Conservation (phyloP, 2,329 filamentous ascomycete species). For the Rachicladosporium sp. region DNA sequence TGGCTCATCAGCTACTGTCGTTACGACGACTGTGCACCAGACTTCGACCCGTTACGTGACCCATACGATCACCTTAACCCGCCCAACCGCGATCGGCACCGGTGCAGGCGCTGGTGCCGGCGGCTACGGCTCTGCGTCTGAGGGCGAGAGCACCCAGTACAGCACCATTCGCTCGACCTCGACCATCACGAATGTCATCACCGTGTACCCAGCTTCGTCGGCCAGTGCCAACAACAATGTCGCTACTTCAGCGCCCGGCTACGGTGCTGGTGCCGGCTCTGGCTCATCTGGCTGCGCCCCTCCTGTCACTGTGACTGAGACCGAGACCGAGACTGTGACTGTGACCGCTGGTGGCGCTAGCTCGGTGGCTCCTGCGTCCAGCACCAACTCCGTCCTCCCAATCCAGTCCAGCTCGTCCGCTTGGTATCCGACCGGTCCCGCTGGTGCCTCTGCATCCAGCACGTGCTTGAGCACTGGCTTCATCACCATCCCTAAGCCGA, state of each 20-base stretch:
- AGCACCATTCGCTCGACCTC: slow-evolving; percentile 20
- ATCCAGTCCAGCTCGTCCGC: slow-evolving; percentile 13
- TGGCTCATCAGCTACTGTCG: slow-evolving; percentile 21
- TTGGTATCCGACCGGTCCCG: slow-evolving; percentile 16
- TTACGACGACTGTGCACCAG: slow-evolving; percentile 23
- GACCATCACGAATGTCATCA: slow-evolving; percentile 22
- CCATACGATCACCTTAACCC: slow-evolving; percentile 16
- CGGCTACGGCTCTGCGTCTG: slow-evolving; percentile 1
- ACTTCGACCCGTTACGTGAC: slow-evolving; percentile 23
- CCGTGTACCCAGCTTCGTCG: slow-evolving; percentile 19
- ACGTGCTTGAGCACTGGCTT: slow-evolving; percentile 16
- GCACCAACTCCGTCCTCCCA: slow-evolving; percentile 10
- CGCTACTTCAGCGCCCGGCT: slow-evolving; percentile 2
- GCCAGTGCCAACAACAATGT: slow-evolving; percentile 1
- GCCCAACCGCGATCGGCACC: slow-evolving; percentile 7
- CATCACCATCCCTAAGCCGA: slow-evolving; percentile 17
- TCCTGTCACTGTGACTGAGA: slow-evolving; percentile 22
- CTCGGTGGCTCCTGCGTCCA: slow-evolving; percentile 3
- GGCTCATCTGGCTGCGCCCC: slow-evolving; percentile 7
- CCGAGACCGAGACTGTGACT: slow-evolving; percentile 20
- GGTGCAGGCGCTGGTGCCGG: slow-evolving; percentile 3
- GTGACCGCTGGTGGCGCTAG: slow-evolving; percentile 8
- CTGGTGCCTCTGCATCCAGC: slow-evolving; percentile 5
- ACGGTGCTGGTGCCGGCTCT: slow-evolving; percentile 6
- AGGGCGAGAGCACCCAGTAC: slow-evolving; percentile 8